Conservation (phyloP, 495 filamentous ascomycete species). For the Podospora tetraspora region DNA sequence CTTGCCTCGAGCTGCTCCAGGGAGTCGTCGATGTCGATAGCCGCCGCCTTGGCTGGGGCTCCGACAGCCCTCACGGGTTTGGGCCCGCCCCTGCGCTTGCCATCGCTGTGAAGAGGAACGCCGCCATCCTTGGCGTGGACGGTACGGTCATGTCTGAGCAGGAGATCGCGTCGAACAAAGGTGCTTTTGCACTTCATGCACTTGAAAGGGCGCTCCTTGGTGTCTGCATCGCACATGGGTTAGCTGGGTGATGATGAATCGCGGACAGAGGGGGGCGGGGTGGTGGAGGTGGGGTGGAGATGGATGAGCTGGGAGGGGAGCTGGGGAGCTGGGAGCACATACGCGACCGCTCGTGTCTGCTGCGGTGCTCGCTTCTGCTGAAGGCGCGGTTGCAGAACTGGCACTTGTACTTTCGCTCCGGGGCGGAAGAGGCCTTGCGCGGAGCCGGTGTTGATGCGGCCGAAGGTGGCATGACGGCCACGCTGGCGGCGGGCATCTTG, state of each 20-base stretch:
- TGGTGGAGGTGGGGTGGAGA: background rate
- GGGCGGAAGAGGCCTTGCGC: conserved; percentile 54
- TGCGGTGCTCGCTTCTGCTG: conserved; percentile 93
- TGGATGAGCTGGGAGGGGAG: conserved; percentile 1
- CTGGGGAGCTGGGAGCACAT: conserved; percentile 48
- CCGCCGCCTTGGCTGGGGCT: conserved; percentile 70
- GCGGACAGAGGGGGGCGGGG: background rate
- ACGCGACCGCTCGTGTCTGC: conserved; percentile 96
- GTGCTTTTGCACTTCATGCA: conserved; percentile 97
- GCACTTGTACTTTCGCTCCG: conserved; percentile 98
- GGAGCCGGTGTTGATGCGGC: conserved; percentile 56
- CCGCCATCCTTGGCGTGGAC: conserved; percentile 99
- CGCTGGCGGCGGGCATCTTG: conserved; percentile 63
- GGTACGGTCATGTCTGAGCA: conserved; percentile 94
- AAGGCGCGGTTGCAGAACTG: conserved; percentile 98
- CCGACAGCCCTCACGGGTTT: conserved; percentile 60
- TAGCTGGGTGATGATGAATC: conserved; percentile 4
- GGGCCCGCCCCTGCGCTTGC: conserved; percentile 73
- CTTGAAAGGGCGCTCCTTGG: conserved; percentile 98
- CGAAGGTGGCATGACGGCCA: conserved; percentile 52
- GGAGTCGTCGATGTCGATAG: conserved; percentile 78
- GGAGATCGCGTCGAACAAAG: conserved; percentile 92
- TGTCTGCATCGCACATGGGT: conserved; percentile 55
- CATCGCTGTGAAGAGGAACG: conserved; percentile 88
- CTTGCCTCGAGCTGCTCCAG: conserved; percentile 93